These are phyloP conservation scores for Gaertneriomyces sp. DNA, from an alignment of 192 early-diverging fungal species.

Conservation along the genomic window DNA sequence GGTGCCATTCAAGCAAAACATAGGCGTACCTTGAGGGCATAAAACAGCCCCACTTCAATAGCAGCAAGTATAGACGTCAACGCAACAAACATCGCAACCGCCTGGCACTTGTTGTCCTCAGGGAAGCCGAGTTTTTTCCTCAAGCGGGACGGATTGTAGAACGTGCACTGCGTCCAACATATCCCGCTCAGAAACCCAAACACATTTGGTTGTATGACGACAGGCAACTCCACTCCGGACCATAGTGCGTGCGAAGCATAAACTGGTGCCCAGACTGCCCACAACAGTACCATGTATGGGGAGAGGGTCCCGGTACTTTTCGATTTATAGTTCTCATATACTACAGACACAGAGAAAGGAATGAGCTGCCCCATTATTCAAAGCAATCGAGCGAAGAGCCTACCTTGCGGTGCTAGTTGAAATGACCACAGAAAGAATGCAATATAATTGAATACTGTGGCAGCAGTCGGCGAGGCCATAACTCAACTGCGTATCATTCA, in stretches of 20 bases:
- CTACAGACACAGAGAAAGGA: conserved; percentile 1
- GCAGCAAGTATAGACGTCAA: conserved; percentile 6
- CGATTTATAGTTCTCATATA: conserved; percentile 9
- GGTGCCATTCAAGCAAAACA: conserved; percentile 1
- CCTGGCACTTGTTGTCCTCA: neutral
- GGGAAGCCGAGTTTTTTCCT: neutral
- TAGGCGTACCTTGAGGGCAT: conserved; percentile 14
- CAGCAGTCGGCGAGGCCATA: neutral
- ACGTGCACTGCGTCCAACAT: conserved; percentile 23
- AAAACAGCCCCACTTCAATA: conserved; percentile 14
- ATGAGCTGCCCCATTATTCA: neutral
- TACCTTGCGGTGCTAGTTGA: conserved; percentile 29
- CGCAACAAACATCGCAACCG: neutral
- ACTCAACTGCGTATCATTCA: too few relatives aligned
- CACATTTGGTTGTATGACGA: conserved; percentile 26
- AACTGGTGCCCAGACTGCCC: conserved; percentile 26
- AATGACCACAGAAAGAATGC: conserved; percentile 24
- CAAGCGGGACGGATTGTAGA: conserved; percentile 7
- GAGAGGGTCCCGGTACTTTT: conserved; percentile 7
- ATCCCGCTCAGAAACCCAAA: conserved; percentile 26
- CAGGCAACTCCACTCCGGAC: conserved; percentile 3
- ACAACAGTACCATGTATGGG: conserved; percentile 18
- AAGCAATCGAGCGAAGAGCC: neutral
- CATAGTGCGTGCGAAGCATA: conserved; percentile 18
- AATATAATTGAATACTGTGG: conserved; percentile 16